Conservation (phyloP, 1,284 basidiomycete genomes). For the Tylopilus sp. region DNA sequence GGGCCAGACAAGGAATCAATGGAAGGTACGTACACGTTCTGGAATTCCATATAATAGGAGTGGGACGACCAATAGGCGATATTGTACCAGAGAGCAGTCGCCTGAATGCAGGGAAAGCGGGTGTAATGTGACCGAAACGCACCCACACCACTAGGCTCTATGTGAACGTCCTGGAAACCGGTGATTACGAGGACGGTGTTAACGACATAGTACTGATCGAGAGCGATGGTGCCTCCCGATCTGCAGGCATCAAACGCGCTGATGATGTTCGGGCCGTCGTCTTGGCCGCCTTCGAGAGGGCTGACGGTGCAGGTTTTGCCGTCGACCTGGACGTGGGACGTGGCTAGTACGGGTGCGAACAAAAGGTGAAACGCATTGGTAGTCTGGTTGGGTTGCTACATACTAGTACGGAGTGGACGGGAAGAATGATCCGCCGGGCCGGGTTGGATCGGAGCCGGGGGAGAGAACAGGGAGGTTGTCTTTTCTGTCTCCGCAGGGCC, state of each 20-base stretch:
- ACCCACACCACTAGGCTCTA: constrained; percentile 50
- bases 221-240: constrained; percentile 40
- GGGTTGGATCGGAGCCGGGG: constrained; percentile 4
- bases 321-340: too few species aligned
- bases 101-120: not conserved
- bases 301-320: constrained; percentile 41
- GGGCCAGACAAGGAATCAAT: not conserved
- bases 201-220: constrained; percentile 50
- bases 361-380: too few species aligned
- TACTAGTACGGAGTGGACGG: too few species aligned
- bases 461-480: too few species aligned
- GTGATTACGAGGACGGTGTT: constrained; percentile 51
- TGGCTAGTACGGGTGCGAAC: too few species aligned
- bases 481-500: constrained; percentile 26
- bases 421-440: too few species aligned
- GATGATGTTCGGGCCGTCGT: constrained; percentile 38
- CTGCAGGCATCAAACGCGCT: constrained; percentile 42
- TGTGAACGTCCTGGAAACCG: constrained; percentile 48
- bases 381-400: too few species aligned
- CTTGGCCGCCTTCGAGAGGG: constrained; percentile 46
- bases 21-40: constrained; percentile 44
- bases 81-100: constrained; percentile 5
- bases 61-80: constrained; percentile 56
- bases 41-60: constrained; percentile 51
- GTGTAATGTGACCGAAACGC: constrained; percentile 11